Evolutionary conservation across 2,329 filamentous ascomycete genomes (phyloP).

Genomic region (Pseudocercospora eumusae): DNA sequence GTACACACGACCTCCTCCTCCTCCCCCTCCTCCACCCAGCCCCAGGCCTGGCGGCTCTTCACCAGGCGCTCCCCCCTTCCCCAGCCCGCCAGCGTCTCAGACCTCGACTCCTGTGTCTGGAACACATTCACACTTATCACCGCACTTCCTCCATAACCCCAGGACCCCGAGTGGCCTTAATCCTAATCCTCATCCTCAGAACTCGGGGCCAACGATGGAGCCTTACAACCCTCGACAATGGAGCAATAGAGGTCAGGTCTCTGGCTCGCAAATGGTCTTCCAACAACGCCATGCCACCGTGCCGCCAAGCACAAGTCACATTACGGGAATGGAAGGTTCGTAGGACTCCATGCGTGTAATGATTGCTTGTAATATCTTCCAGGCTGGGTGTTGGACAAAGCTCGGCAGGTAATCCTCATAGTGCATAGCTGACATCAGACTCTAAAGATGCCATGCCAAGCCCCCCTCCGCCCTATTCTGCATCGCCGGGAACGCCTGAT

Average conservation of each 20-base stretch:
- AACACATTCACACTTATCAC: slow-evolving; percentile 33
- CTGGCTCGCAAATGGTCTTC: slow-evolving; percentile 43
- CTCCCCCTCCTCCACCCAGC: slow-evolving; percentile 30
- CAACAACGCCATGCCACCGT: slow-evolving; percentile 34
- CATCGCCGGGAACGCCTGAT: slow-evolving; percentile 48
- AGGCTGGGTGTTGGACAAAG: background rate
- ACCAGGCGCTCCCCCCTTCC: slow-evolving; percentile 24
- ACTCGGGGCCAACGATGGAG: slow-evolving; percentile 34
- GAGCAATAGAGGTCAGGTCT: slow-evolving; percentile 44
- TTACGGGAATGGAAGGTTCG: slow-evolving; percentile 53
- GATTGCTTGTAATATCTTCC: background rate
- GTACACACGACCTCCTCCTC: slow-evolving; percentile 34
- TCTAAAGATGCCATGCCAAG: slow-evolving; percentile 51
- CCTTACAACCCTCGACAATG: slow-evolving; percentile 56
- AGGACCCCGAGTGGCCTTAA: slow-evolving; percentile 30
- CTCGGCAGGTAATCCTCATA: slow-evolving; percentile 10
- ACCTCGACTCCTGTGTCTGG: slow-evolving; percentile 43
- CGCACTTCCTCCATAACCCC: slow-evolving; percentile 32
- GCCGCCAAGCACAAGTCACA: slow-evolving; percentile 41
- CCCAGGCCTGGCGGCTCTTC: slow-evolving; percentile 25
- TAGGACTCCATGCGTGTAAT: background rate
- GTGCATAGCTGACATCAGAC: slow-evolving; percentile 18
- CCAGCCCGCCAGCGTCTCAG: slow-evolving; percentile 39
- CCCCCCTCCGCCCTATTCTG: slow-evolving; percentile 53
- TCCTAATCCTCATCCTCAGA: slow-evolving; percentile 30